These are phyloP conservation scores for Boletus semigastroideus DNA, from an alignment of 1,284 basidiomycete species.

Conservation along the genomic window DNA sequence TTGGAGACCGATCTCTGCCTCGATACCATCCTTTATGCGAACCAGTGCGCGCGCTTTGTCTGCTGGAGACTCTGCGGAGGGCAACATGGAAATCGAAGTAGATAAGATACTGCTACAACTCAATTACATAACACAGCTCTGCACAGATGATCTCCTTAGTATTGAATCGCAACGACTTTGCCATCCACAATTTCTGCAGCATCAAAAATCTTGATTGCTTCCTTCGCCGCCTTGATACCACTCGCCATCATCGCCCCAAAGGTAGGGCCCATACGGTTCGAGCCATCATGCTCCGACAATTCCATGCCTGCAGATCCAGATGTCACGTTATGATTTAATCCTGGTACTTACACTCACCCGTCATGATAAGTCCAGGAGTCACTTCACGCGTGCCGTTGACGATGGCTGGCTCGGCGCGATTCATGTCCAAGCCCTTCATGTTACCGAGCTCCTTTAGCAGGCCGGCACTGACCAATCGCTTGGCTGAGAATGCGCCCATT, in stretches of 20 bases:
- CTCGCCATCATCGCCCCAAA: slow-evolving; percentile 83
- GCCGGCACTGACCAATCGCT: slow-evolving; percentile 77
- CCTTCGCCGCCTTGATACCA: slow-evolving; percentile 76
- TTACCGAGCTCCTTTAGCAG: slow-evolving; percentile 78
- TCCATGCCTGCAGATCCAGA: slow-evolving; percentile 66
- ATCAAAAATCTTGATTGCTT: slow-evolving; percentile 67
- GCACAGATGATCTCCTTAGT: neutral
- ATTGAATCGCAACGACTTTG: slow-evolving; percentile 53
- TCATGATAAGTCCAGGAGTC: slow-evolving; percentile 75
- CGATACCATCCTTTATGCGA: slow-evolving; percentile 58
- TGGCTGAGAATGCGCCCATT: slow-evolving; percentile 85
- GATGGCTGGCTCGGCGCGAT: slow-evolving; percentile 73
- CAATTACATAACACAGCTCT: slow-evolving; percentile 21
- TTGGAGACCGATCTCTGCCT: slow-evolving; percentile 61
- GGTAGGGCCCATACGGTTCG: slow-evolving; percentile 79
- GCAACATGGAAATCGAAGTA: slow-evolving; percentile 38
- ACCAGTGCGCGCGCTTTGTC: slow-evolving; percentile 62
- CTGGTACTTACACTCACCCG: slow-evolving; percentile 45
- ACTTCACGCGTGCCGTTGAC: slow-evolving; percentile 81
- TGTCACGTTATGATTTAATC: slow-evolving; percentile 1
- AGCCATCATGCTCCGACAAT: slow-evolving; percentile 80
- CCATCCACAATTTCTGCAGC: slow-evolving; percentile 61
- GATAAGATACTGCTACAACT: slow-evolving; percentile 33
- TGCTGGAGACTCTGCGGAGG: slow-evolving; percentile 44
- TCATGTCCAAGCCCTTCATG: slow-evolving; percentile 82